phyloP scores from a whole-genome alignment of 495 filamentous ascomycete genomes.

The Hyaloscypha finlandica region DNA sequence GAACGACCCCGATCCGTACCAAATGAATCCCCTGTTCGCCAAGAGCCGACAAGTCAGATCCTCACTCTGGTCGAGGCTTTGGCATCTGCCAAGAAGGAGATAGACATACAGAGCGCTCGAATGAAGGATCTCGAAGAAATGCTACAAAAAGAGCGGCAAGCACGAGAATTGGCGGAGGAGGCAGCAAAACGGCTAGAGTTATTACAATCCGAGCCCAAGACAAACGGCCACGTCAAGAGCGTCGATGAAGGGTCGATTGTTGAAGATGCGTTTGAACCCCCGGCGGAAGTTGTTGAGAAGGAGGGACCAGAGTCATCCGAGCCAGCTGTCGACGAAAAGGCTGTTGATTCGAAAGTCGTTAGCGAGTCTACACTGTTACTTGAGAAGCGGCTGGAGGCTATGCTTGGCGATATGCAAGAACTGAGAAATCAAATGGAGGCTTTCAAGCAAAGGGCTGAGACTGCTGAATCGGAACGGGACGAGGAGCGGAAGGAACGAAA shows the following conservation, averaged over 20 bases:
- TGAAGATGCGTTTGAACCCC: conserved; percentile 40
- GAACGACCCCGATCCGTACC: conserved; percentile 65
- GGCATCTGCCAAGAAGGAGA: conserved; percentile 74
- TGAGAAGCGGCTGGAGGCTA: conserved; percentile 73
- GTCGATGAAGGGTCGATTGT: conserved; percentile 29
- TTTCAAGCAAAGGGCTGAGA: conserved; percentile 76
- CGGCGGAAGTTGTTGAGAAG: conserved; percentile 26
- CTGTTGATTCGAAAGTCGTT: conserved; percentile 32
- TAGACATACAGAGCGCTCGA: conserved; percentile 75
- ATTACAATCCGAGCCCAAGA: conserved; percentile 42
- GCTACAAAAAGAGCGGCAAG: conserved; percentile 75
- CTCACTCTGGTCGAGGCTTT: conserved; percentile 79
- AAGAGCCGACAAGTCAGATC: conserved; percentile 69
- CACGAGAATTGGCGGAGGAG: conserved; percentile 81
- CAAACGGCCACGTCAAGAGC: conserved; percentile 31
- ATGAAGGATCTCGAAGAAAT: conserved; percentile 81
- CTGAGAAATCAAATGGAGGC: conserved; percentile 77
- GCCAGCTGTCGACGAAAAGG: conserved; percentile 42
- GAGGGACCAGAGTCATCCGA: conserved; percentile 34
- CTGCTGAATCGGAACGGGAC: conserved; percentile 72
- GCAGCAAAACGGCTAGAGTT: conserved; percentile 68
- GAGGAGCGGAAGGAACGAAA: conserved; percentile 66
- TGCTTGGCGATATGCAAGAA: conserved; percentile 81
- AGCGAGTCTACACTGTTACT: conserved; percentile 41
- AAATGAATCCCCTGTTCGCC: conserved; percentile 61